Conservation (phyloP, 768 basidiomycete species). For the Boletus vinaceobasis region DNA sequence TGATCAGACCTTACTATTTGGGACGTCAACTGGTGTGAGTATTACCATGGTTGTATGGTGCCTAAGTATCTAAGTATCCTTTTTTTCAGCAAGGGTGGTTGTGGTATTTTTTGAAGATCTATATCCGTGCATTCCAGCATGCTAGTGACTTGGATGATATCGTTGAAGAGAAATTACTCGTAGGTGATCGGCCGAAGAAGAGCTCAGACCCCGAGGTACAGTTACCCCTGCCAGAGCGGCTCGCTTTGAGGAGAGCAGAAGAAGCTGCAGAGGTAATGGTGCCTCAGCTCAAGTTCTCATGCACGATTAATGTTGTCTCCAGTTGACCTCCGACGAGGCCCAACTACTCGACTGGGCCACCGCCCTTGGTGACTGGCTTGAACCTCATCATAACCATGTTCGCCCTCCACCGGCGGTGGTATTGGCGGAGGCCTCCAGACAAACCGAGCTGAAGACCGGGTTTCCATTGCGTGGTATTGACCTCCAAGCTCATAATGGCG, state of each 20-base stretch:
- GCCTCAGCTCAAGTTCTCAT: not conserved
- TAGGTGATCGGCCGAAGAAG: conserved; percentile 76
- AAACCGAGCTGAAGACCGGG: conserved; percentile 67
- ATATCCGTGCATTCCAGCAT: conserved; percentile 73
- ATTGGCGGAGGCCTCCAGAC: conserved; percentile 71
- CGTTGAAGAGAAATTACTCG: conserved; percentile 76
- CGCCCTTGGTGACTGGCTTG: conserved; percentile 70
- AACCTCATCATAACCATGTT: conserved; percentile 68
- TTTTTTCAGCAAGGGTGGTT: conserved; percentile 65
- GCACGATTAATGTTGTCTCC: conserved; percentile 4
- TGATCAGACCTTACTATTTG: conserved; percentile 67
- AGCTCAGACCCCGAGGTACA: conserved; percentile 47
- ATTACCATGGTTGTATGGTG: not conserved
- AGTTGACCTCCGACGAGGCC: conserved; percentile 69
- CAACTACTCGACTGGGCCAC: conserved; percentile 56
- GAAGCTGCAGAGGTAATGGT: conserved; percentile 51
- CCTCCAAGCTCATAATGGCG: conserved; percentile 31
- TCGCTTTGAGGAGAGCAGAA: conserved; percentile 46
- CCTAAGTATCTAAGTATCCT: not conserved
- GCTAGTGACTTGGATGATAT: conserved; percentile 78
- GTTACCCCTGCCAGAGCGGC: conserved; percentile 55
- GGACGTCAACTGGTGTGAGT: conserved; percentile 60
- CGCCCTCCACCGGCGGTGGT: conserved; percentile 70
- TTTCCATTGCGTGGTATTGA: conserved; percentile 65
- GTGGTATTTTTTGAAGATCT: conserved; percentile 65